These are phyloP conservation scores for Flueggea neowawraea DNA, from an alignment of 441 rosid species.

Conservation along the genomic window DNA sequence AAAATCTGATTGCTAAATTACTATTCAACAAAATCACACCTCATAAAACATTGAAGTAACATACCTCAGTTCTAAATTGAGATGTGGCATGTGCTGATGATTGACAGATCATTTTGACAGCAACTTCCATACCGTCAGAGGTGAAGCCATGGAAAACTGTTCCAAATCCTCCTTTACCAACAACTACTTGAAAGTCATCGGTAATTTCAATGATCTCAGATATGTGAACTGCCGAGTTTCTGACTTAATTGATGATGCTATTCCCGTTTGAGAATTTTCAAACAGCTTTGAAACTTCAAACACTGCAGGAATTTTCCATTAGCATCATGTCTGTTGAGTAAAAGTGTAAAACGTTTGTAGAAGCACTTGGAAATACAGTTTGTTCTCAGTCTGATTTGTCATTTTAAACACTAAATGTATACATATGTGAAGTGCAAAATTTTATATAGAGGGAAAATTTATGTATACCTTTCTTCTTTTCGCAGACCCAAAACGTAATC, in stretches of 20 bases:
- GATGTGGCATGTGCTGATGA: constrained; percentile 28
- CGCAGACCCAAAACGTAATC: constrained; percentile 22
- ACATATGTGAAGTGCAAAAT: no score
- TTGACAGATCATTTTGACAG: constrained; percentile 38
- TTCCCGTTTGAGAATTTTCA: no score
- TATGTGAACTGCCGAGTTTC: constrained; percentile 20
- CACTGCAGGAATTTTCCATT: no score
- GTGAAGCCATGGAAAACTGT: constrained; percentile 34
- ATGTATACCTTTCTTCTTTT: constrained; percentile 23
- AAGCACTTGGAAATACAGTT: no score
- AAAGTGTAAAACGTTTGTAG: no score
- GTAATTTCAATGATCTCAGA: constrained; percentile 31
- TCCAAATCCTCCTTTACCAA: constrained; percentile 43
- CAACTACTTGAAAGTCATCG: constrained; percentile 18
- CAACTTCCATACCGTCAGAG: constrained; percentile 30
- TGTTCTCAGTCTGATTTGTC: no score
- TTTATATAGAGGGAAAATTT: no score
- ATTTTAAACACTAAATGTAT: no score
- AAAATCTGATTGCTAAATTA: no score
- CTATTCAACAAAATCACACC: no score
- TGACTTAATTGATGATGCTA: constrained; percentile 4
- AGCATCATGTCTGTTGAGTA: no score
- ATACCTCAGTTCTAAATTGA: constrained; percentile 33
- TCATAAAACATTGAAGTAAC: not conserved
- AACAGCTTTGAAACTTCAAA: no score